These are phyloP conservation scores for Stagonosporopsis chrysanthemi DNA, from an alignment of 2,329 filamentous ascomycete species.

Conservation along the genomic window DNA sequence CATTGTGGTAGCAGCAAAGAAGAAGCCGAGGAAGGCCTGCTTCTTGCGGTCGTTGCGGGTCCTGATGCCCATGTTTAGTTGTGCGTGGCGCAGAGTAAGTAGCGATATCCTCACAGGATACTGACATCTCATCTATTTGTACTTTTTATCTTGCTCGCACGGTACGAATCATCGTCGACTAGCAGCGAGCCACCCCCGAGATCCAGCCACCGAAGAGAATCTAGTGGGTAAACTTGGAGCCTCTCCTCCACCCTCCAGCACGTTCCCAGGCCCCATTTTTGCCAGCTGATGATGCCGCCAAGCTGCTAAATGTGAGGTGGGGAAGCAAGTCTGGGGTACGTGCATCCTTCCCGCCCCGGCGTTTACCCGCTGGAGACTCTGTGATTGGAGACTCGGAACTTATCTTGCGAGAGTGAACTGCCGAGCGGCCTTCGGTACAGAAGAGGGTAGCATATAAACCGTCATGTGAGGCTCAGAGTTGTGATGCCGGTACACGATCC, in stretches of 20 bases:
- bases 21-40: constrained; percentile 15
- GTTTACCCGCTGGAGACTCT: not conserved
- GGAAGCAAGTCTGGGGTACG: constrained; percentile 13
- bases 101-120: not conserved
- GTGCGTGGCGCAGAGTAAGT: not conserved
- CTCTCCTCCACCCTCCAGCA: constrained; percentile 1
- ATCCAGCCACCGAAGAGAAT: constrained; percentile 1
- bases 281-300: constrained; percentile 18
- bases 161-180: not conserved
- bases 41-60: constrained; percentile 14
- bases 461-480: constrained; percentile 8
- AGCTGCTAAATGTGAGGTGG: constrained; percentile 11
- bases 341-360: constrained; percentile 10
- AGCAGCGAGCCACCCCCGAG: constrained; percentile 11
- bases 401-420: not conserved
- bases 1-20: constrained; percentile 18
- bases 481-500: not conserved
- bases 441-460: constrained; percentile 1
- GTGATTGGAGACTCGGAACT: constrained; percentile 9
- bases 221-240: not conserved
- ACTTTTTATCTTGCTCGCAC: not conserved
- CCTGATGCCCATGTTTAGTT: constrained; percentile 8
- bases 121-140: constrained; percentile 7
- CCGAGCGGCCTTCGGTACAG: constrained; percentile 3
- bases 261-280: not conserved